Percentiles rank a stretch among this genome's conserved stretches.
These are phyloP conservation scores for Albophoma yamanashiensis DNA, from an alignment of 2,329 filamentous ascomycete species.

Conservation along the genomic window DNA sequence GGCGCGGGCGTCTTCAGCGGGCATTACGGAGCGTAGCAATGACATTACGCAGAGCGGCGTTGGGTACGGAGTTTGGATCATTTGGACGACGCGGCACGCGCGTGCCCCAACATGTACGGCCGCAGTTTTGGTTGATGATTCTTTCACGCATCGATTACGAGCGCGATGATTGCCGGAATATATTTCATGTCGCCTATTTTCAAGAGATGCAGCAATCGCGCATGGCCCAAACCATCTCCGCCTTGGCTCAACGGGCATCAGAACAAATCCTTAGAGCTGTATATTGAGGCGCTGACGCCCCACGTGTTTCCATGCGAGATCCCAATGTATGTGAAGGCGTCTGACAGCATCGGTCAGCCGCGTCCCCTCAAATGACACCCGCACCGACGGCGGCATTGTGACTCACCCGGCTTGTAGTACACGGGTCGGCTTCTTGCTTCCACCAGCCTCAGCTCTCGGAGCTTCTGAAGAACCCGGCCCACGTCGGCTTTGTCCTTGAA, in stretches of 20 bases:
- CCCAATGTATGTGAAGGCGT: constrained; percentile 58
- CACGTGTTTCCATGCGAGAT: constrained; percentile 51
- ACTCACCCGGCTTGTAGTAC: constrained; percentile 68
- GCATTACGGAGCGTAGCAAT: not conserved
- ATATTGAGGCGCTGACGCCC: constrained; percentile 49
- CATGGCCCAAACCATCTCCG: not conserved
- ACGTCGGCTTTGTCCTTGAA: constrained; percentile 62
- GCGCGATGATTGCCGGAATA: not conserved
- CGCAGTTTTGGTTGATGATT: not conserved
- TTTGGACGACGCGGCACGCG: not conserved
- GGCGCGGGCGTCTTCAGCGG: not conserved
- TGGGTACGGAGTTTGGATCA: not conserved
- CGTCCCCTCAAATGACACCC: not conserved
- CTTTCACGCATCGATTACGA: not conserved
- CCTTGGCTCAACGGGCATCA: not conserved
- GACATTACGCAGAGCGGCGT: constrained; percentile 4
- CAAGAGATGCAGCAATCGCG: not conserved
- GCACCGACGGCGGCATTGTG: not conserved
- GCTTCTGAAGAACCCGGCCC: constrained; percentile 49
- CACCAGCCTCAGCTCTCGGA: constrained; percentile 54
- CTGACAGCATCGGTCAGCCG: constrained; percentile 21
- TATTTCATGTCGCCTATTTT: not conserved
- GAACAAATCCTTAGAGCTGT: constrained; percentile 34
- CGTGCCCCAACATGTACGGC: not conserved
- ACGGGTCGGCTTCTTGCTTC: constrained; percentile 37